A percentile compares a stretch with the other conserved stretches of the same genome.
Evolutionary conservation across 2,329 filamentous ascomycete genomes (phyloP).

Genomic region (Colletotrichum godetiae): DNA sequence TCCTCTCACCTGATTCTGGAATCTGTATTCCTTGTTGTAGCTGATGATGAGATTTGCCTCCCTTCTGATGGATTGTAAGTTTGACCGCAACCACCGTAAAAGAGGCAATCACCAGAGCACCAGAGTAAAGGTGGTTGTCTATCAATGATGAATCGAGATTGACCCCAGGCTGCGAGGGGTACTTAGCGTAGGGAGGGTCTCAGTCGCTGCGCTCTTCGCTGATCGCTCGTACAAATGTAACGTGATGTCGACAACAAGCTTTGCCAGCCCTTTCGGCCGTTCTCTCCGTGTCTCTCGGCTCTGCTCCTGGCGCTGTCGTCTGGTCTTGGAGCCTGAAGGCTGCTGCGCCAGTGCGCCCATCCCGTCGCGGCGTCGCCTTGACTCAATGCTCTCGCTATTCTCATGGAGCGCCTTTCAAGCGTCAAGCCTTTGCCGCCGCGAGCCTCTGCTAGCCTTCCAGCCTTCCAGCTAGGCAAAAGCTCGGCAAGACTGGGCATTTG

Average conservation of each 20-base stretch:
- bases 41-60: neutral
- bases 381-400: neutral
- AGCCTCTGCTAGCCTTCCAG: neutral
- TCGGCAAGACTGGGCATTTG: conserved; percentile 4
- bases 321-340: conserved; percentile 3
- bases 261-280: conserved; percentile 1
- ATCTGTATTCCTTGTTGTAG: neutral
- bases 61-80: neutral
- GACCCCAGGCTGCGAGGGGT: neutral
- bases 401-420: neutral
- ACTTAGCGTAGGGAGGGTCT: conserved; percentile 12
- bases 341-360: conserved; percentile 21
- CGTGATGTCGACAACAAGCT: conserved; percentile 27
- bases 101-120: neutral
- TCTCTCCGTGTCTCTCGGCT: conserved; percentile 4
- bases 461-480: neutral
- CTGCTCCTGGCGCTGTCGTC: conserved; percentile 23
- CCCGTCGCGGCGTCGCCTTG: conserved; percentile 29
- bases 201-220: neutral
- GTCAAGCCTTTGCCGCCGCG: conserved; percentile 19
- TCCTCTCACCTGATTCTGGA: neutral
- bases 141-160: neutral
- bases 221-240: conserved; percentile 13
- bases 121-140: too few relatives aligned
- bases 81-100: neutral